Percentiles rank a stretch among this genome's conserved stretches.
phyloP scores from a whole-genome alignment of 768 basidiomycete genomes.

The Obba rivulosa region DNA sequence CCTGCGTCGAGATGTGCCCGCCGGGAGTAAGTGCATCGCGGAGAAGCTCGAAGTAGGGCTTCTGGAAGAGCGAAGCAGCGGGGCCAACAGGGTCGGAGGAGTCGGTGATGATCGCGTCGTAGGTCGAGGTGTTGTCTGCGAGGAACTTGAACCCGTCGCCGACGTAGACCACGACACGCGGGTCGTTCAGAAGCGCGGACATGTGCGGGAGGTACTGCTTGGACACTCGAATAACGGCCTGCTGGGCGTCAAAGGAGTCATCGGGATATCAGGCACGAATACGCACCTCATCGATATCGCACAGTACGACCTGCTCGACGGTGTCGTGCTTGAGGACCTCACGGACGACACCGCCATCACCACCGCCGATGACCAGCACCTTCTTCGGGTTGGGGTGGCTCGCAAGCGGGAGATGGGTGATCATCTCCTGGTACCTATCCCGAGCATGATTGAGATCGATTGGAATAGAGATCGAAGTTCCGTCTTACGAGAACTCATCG shows the following conservation, averaged over 20 bases:
- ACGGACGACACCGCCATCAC: constrained; percentile 96
- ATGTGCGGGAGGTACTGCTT: constrained; percentile 93
- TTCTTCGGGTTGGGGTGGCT: constrained; percentile 95
- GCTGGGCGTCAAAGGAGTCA: neutral
- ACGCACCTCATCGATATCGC: constrained; percentile 92
- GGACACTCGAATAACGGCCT: constrained; percentile 94
- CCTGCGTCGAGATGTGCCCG: constrained; percentile 93
- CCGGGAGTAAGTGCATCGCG: constrained; percentile 85
- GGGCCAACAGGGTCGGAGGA: constrained; percentile 98
- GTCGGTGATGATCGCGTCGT: constrained; percentile 98
- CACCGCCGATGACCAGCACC: constrained; percentile 96
- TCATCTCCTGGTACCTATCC: constrained; percentile 96
- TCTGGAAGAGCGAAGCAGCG: constrained; percentile 89
- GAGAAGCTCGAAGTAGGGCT: constrained; percentile 94
- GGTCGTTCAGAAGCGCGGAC: constrained; percentile 74
- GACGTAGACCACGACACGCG: constrained; percentile 78
- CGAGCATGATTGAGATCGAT: neutral
- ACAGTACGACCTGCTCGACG: constrained; percentile 89
- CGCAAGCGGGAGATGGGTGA: constrained; percentile 92
- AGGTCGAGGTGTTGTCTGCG: constrained; percentile 75
- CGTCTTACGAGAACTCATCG: constrained; percentile 92
- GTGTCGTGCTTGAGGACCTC: constrained; percentile 93
- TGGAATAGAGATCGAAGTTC: neutral
- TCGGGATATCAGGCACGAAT: too few species aligned
- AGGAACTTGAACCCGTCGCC: constrained; percentile 99